A percentile compares a stretch with the other conserved stretches of the same genome.
Conservation (phyloP, 495 filamentous ascomycete species). For the Xylaria castorea region DNA sequence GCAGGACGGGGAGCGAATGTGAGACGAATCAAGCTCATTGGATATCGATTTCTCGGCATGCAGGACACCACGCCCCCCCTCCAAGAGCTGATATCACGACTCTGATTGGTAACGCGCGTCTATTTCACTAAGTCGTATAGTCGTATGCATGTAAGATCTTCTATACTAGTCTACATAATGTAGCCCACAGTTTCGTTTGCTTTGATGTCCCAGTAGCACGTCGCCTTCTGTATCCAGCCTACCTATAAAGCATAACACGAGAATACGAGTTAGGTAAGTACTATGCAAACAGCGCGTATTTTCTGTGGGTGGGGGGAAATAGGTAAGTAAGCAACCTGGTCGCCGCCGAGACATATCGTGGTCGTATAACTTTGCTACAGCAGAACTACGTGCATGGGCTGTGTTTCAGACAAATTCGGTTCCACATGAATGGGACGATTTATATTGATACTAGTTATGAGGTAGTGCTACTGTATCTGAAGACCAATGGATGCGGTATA, state of each 20-base stretch:
- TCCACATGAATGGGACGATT: conserved; percentile 10
- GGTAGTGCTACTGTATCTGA: background rate
- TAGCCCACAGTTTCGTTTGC: background rate
- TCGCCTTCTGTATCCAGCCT: background rate
- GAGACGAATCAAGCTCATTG: conserved; percentile 1
- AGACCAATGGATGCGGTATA: background rate
- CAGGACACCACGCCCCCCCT: conserved; percentile 9
- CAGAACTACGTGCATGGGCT: background rate
- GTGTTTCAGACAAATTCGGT: conserved; percentile 12
- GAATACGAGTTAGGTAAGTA: conserved; percentile 15
- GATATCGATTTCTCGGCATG: conserved; percentile 19
- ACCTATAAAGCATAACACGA: background rate
- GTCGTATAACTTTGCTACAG: background rate
- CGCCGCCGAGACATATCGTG: background rate
- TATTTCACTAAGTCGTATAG: background rate
- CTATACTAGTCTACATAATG: background rate
- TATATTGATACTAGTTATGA: background rate
- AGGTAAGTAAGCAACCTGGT: background rate
- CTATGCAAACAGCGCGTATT: background rate
- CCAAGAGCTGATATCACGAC: background rate
- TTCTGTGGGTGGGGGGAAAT: no score
- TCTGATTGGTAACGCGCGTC: conserved; percentile 22
- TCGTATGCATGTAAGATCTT: conserved; percentile 4
- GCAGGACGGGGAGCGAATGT: conserved; percentile 9
- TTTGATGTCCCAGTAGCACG: background rate